A percentile compares a stretch with the other conserved stretches of the same genome.
These are phyloP conservation scores for Lathyrus sativus DNA, from an alignment of 306 rosid species.

Conservation along the genomic window DNA sequence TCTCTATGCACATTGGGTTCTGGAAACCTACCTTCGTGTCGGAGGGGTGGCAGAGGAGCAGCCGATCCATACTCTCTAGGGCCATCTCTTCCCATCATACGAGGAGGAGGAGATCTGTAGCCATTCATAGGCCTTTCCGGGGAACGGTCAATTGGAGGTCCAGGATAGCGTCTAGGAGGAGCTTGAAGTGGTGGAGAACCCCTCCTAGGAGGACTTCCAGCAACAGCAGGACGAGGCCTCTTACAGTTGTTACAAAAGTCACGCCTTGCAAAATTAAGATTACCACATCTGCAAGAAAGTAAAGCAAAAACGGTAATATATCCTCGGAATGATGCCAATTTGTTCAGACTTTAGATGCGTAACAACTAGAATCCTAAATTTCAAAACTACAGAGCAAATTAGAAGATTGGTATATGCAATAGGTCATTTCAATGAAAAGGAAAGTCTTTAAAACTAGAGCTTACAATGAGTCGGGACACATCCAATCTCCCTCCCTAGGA, in stretches of 20 bases:
- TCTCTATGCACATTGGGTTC: conserved; percentile 67
- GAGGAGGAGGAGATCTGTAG: conserved; percentile 86
- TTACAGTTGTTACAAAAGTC: conserved; percentile 85
- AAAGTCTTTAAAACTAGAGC: conserved; percentile 36
- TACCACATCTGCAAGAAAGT: conserved; percentile 67
- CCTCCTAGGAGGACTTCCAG: conserved; percentile 87
- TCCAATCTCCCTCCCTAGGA: conserved; percentile 95
- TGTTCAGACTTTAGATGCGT: background rate
- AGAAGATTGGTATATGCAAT: conserved; percentile 4
- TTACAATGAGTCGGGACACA: conserved; percentile 78
- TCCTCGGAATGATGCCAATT: background rate
- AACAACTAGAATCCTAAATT: conserved; percentile 22
- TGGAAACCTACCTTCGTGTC: conserved; percentile 70
- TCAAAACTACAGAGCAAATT: background rate
- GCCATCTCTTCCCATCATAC: conserved; percentile 73
- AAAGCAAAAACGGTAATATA: conserved; percentile 18
- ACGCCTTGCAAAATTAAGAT: conserved; percentile 93
- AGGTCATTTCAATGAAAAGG: conserved; percentile 18
- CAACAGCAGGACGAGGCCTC: conserved; percentile 63
- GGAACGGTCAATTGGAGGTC: conserved; percentile 71
- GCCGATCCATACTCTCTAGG: conserved; percentile 71
- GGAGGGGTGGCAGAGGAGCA: conserved; percentile 66
- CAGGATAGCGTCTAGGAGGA: conserved; percentile 75
- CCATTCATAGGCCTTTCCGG: conserved; percentile 74
- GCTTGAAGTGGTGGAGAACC: conserved; percentile 63